Conservation (phyloP, 1,284 basidiomycete genomes). For the Hymenochaete sp. region DNA sequence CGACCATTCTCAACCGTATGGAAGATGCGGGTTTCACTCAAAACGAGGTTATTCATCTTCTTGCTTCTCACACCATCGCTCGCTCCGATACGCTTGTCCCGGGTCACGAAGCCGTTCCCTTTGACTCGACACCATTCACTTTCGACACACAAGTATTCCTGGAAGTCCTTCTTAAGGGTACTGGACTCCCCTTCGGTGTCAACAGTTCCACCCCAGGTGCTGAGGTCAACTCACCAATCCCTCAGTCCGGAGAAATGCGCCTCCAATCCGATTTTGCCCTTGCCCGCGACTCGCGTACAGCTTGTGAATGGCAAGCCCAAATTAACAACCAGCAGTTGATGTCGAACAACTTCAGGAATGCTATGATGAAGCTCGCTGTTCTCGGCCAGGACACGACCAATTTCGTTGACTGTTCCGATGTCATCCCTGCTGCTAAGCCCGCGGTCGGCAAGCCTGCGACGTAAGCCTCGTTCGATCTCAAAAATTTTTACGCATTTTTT, state of each 20-base stretch:
- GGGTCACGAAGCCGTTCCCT: slow-evolving; percentile 15
- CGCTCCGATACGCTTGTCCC: slow-evolving; percentile 18
- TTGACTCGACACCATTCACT: slow-evolving; percentile 20
- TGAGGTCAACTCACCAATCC: slow-evolving; percentile 9
- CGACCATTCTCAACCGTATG: slow-evolving; percentile 24
- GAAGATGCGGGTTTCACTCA: slow-evolving; percentile 24
- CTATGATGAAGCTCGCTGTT: slow-evolving; percentile 30
- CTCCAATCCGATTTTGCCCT: slow-evolving; percentile 16
- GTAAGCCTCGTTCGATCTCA: background rate
- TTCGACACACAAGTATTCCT: slow-evolving; percentile 20
- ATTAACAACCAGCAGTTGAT: slow-evolving; percentile 15
- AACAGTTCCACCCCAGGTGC: slow-evolving; percentile 7
- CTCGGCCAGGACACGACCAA: slow-evolving; percentile 25
- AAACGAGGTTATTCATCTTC: slow-evolving; percentile 26
- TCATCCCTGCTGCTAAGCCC: slow-evolving; percentile 21
- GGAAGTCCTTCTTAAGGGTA: slow-evolving; percentile 18
- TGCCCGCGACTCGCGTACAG: slow-evolving; percentile 19
- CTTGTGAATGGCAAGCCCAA: slow-evolving; percentile 18
- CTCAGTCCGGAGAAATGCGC: slow-evolving; percentile 13
- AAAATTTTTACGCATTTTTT: background rate
- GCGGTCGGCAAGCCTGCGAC: background rate
- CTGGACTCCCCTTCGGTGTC: slow-evolving; percentile 14
- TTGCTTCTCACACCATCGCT: slow-evolving; percentile 18
- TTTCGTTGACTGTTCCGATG: slow-evolving; percentile 31
- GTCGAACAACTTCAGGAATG: slow-evolving; percentile 17